phyloP scores from a whole-genome alignment of 495 filamentous ascomycete species.

The Apodospora peruviana region DNA sequence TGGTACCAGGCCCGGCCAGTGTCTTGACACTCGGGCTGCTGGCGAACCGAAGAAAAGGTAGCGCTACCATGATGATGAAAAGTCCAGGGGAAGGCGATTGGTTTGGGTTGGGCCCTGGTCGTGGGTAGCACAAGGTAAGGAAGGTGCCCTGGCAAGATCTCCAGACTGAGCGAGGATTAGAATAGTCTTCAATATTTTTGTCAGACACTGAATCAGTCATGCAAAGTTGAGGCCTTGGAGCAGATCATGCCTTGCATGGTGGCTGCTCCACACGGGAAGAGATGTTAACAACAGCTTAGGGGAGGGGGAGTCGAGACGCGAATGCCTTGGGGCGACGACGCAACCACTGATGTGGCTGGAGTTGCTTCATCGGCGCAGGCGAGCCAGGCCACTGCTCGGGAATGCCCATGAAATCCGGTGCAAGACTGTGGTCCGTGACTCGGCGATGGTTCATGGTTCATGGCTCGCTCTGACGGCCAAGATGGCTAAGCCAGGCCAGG shows the following conservation, averaged over 20 bases:
- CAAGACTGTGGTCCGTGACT: neutral
- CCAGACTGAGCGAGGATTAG: neutral
- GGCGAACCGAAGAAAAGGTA: slow-evolving; percentile 3
- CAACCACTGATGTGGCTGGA: slow-evolving; percentile 1
- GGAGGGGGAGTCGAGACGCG: no score
- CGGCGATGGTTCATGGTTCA: slow-evolving; percentile 1
- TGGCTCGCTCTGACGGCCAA: neutral
- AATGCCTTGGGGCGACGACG: no score
- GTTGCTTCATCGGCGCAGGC: slow-evolving; percentile 10
- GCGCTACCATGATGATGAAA: neutral
- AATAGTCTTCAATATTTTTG: neutral
- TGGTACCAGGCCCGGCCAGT: neutral
- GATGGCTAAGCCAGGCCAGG: neutral
- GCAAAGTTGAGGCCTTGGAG: no score
- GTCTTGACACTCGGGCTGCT: slow-evolving; percentile 3
- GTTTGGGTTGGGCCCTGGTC: neutral
- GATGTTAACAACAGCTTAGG: neutral
- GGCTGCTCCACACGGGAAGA: neutral
- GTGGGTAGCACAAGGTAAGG: neutral
- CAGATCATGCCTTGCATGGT: slow-evolving; percentile 12
- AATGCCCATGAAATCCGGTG: slow-evolving; percentile 5
- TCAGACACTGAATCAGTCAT: neutral
- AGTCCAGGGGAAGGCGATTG: neutral
- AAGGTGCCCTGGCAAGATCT: neutral
- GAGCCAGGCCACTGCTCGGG: neutral